Evolutionary conservation across 2,329 filamentous ascomycete genomes (phyloP).

Genomic region (Exserohilum rostratum): DNA sequence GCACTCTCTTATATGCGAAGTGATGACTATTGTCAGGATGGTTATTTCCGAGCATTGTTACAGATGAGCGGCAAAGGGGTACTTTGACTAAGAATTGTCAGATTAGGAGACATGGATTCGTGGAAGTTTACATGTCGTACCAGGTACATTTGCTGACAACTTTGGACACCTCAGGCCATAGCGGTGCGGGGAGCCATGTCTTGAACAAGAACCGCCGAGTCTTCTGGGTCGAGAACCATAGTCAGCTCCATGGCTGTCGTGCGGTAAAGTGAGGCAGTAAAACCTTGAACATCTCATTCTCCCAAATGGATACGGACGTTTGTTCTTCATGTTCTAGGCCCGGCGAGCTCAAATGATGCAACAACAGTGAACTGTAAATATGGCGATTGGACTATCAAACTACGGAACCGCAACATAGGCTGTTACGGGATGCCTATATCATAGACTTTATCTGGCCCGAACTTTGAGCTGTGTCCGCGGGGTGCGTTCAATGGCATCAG

Average conservation of each 20-base stretch:
- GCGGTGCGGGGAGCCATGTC: too few relatives aligned
- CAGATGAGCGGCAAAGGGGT: conserved; percentile 4
- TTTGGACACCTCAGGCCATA: too few relatives aligned
- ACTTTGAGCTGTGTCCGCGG: background rate
- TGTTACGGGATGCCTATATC: background rate
- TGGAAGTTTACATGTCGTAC: conserved; percentile 14
- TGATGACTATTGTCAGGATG: conserved; percentile 6
- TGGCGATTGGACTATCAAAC: background rate
- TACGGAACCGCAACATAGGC: background rate
- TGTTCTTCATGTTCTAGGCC: conserved; percentile 6
- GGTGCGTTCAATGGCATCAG: conserved; percentile 1
- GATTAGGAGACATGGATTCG: conserved; percentile 11
- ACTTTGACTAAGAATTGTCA: conserved; percentile 19
- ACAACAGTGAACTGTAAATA: conserved; percentile 3
- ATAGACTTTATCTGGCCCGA: background rate
- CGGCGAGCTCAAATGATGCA: background rate
- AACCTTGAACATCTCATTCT: conserved; percentile 10
- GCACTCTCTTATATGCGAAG: conserved; percentile 26
- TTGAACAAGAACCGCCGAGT: too few relatives aligned
- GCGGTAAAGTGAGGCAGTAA: background rate
- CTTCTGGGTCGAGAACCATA: conserved; percentile 20
- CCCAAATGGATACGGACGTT: background rate
- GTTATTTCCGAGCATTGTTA: background rate
- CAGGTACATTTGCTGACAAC: conserved; percentile 33
- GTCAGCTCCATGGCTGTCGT: background rate